Conservation (phyloP, 768 basidiomycete genomes). For the Zangia roseola region DNA sequence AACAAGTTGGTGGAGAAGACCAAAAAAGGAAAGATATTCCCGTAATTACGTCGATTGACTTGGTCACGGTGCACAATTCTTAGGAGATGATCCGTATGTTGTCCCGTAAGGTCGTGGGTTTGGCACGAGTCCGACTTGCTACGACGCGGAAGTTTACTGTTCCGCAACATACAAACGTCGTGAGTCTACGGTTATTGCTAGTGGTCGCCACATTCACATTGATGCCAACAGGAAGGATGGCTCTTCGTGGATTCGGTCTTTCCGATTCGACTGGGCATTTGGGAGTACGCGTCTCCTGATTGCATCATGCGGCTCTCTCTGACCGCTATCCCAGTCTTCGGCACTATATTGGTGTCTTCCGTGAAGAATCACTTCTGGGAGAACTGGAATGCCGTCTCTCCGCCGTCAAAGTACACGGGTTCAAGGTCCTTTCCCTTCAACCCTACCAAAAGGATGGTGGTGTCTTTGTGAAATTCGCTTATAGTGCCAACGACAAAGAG, state of each 20-base stretch:
- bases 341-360: slow-evolving; percentile 58
- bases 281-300: slow-evolving; percentile 57
- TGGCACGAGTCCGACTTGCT: slow-evolving; percentile 4
- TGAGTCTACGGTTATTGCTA: slow-evolving; percentile 16
- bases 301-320: not conserved
- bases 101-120: slow-evolving; percentile 10
- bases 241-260: slow-evolving; percentile 79
- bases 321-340: slow-evolving; percentile 50
- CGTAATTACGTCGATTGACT: slow-evolving; percentile 2
- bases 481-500: slow-evolving; percentile 39
- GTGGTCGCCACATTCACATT: slow-evolving; percentile 3
- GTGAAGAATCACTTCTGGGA: slow-evolving; percentile 56
- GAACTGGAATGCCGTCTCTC: slow-evolving; percentile 49
- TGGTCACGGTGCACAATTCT: not conserved
- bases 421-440: slow-evolving; percentile 61
- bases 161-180: not conserved
- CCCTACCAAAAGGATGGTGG: slow-evolving; percentile 81
- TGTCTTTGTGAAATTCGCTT: slow-evolving; percentile 76
- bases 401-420: slow-evolving; percentile 51
- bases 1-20: slow-evolving; percentile 19
- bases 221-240: slow-evolving; percentile 47
- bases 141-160: slow-evolving; percentile 8
- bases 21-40: slow-evolving; percentile 12
- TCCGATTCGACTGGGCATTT: slow-evolving; percentile 64
- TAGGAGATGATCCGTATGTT: slow-evolving; percentile 14